A percentile compares a stretch with the other conserved stretches of the same genome.
phyloP scores from a whole-genome alignment of 2,329 filamentous ascomycete species.

The Zasmidium citrigriseum region DNA sequence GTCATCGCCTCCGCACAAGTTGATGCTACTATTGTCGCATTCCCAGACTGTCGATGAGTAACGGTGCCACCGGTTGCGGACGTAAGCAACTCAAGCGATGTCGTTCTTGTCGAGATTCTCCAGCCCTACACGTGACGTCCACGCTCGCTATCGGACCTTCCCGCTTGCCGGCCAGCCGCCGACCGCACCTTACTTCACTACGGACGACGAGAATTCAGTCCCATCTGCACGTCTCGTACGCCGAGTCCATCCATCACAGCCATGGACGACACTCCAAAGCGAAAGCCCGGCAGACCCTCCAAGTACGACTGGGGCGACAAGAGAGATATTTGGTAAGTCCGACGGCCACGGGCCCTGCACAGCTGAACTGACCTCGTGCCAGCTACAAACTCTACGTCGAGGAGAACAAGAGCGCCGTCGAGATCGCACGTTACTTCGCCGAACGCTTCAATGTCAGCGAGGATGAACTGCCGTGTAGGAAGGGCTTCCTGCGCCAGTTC shows the following conservation, averaged over 20 bases:
- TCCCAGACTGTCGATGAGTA: too few relatives aligned
- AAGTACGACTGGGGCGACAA: constrained; percentile 68
- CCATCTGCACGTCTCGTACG: neutral
- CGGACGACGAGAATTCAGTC: neutral
- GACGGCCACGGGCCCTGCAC: constrained; percentile 40
- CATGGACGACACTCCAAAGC: constrained; percentile 3
- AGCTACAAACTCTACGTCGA: constrained; percentile 71
- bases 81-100: too few relatives aligned
- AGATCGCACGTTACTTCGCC: constrained; percentile 71
- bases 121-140: too few relatives aligned
- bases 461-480: constrained; percentile 62
- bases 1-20: too few relatives aligned
- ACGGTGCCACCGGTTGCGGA: too few relatives aligned
- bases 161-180: too few relatives aligned
- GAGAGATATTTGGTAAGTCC: constrained; percentile 15
- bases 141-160: too few relatives aligned
- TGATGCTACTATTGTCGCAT: too few relatives aligned
- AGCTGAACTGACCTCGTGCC: constrained; percentile 44
- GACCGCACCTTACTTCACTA: neutral
- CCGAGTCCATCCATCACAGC: neutral
- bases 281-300: constrained; percentile 13
- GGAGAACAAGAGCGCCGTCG: constrained; percentile 70
- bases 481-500: constrained; percentile 30
- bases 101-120: too few relatives aligned
- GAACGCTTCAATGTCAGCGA: constrained; percentile 42